These are phyloP conservation scores for Plenodomus tracheiphilus DNA, from an alignment of 2,329 filamentous ascomycete species.

Conservation along the genomic window DNA sequence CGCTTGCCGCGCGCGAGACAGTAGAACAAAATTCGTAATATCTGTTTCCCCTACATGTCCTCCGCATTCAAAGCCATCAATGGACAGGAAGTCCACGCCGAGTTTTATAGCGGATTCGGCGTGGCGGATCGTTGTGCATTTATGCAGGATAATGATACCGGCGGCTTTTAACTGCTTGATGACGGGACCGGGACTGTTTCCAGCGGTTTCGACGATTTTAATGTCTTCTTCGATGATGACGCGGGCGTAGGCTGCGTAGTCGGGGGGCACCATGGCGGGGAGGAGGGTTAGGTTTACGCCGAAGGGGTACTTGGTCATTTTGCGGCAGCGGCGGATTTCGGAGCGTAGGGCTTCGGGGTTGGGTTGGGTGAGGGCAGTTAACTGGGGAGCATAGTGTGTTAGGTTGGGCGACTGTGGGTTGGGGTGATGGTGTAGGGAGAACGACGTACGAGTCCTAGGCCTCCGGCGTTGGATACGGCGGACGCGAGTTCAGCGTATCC, in stretches of 20 bases:
- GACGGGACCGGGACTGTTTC: constrained; percentile 86
- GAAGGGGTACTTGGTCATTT: constrained; percentile 79
- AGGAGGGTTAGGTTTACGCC: constrained; percentile 95
- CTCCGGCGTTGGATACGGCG: constrained; percentile 69
- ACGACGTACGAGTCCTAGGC: constrained; percentile 65
- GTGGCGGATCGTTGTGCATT: constrained; percentile 95
- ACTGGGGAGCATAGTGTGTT: constrained; percentile 43
- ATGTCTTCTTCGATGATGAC: constrained; percentile 93
- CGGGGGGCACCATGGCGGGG: constrained; percentile 83
- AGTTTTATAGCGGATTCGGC: constrained; percentile 89
- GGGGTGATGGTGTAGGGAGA: too few relatives aligned
- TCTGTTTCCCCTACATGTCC: constrained; percentile 86
- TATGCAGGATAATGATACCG: constrained; percentile 82
- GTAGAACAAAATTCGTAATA: constrained; percentile 87
- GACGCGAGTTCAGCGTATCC: constrained; percentile 78
- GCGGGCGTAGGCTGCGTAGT: constrained; percentile 90
- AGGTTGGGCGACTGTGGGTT: too few relatives aligned
- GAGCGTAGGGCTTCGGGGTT: constrained; percentile 88
- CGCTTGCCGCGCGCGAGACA: constrained; percentile 80
- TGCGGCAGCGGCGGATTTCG: constrained; percentile 86
- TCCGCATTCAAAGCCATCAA: constrained; percentile 97
- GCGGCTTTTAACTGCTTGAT: constrained; percentile 86
- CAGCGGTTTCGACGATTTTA: constrained; percentile 88
- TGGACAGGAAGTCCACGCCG: constrained; percentile 93
- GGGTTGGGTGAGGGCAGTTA: constrained; percentile 90